Base-by-base conservation (phyloP, 148 eudicot species). In the Vaccinium vitisidaea region DNA sequence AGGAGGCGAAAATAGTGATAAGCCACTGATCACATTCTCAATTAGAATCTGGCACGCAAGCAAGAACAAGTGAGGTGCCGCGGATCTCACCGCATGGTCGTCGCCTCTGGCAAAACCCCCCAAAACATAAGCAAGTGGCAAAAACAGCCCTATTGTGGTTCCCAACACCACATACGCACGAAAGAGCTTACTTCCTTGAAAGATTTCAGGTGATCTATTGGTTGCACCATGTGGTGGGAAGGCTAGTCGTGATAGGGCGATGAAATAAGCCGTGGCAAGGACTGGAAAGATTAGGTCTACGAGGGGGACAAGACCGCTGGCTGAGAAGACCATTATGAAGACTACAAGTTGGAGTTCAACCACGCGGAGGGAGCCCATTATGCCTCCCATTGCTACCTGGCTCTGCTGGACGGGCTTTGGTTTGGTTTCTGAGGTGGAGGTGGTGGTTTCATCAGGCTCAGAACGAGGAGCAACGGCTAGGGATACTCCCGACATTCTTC, bases 21-120 rank as follows among this genome's bases (percentile, higher is more conserved):
- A 75, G 43, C 95, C 96, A 19, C 95, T 92, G 0, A 97, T 91
- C 14, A 95, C 80, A 79, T 97, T 95, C 87, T 97, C 98, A 1
- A 96, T 95, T 0, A 97, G 87, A n/a, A 97, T 95, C 82, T 97
- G 99, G 77, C 87, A 95, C 1, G 99, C 87, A 8, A 97, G 91
- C 88, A 97, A 84, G 89, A 97, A 97, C 89, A 97, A 81, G 30
- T 97, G 99, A 48, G 98, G 99, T 0, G 98, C 93, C 4, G 98
- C 98, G 0, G 98, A 97, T 55, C 91, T 81, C 8, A 95, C 95
- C 0, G 98, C 95, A 69, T 94, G 95, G 4, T 97, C 96, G 70
- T 97, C 99, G 1, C 98, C 98, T 46, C 98, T 87, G 2, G 99
- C 98, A 32, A 97, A 97, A 1, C 98, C 99, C 2, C 98, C 99